Conservation (phyloP, 805 yeast genomes). For the Metschnikowia matae region DNA sequence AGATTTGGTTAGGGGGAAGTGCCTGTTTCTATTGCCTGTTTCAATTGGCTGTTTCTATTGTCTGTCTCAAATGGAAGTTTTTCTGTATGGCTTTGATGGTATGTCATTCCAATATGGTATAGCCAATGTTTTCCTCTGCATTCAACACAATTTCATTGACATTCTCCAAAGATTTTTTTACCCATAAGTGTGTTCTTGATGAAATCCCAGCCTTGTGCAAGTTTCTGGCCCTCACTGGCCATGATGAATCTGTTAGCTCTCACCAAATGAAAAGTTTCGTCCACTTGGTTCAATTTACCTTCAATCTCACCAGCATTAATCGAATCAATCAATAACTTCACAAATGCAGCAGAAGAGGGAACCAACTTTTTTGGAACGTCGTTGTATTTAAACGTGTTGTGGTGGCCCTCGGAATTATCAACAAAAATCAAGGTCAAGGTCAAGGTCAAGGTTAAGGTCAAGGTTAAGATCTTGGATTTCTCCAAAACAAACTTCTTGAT, state of each 20-base stretch:
- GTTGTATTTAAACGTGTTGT: conserved; percentile 30
- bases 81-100: too few relatives aligned
- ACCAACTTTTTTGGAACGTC: conserved; percentile 33
- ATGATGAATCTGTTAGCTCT: conserved; percentile 39
- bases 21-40: too few relatives aligned
- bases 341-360: conserved; percentile 31
- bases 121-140: conserved; percentile 37
- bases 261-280: conserved; percentile 36
- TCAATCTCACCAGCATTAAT: conserved; percentile 43
- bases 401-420: conserved; percentile 20
- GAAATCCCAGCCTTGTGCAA: conserved; percentile 31
- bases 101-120: too few relatives aligned
- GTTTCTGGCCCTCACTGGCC: conserved; percentile 32
- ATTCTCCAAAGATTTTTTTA: conserved; percentile 37
- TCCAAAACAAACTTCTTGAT: conserved; percentile 25
- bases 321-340: conserved; percentile 37
- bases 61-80: too few relatives aligned
- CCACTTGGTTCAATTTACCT: conserved; percentile 44
- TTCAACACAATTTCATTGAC: conserved; percentile 39
- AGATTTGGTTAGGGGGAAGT: too few relatives aligned
- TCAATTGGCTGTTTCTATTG: too few relatives aligned
- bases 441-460: too few relatives aligned
- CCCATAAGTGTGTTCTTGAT: conserved; percentile 32
- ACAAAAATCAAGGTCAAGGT: conserved; percentile 38
- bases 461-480: conserved; percentile 40